A percentile compares a stretch with the other conserved stretches of the same genome.
phyloP scores from a whole-genome alignment of 2,329 filamentous ascomycete species.

The Pseudopithomyces chartarum region DNA sequence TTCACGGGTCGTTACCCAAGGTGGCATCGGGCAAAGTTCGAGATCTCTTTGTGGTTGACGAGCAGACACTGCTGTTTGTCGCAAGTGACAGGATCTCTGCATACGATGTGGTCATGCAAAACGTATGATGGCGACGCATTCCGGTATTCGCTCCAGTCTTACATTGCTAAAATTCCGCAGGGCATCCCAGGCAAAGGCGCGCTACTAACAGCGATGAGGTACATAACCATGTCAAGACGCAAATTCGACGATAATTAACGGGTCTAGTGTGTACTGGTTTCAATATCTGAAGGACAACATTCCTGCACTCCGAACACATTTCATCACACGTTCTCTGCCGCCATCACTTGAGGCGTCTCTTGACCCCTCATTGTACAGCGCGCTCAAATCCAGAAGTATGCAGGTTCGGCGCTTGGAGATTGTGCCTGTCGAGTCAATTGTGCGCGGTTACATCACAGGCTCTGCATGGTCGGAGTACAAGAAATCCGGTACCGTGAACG shows the following conservation, averaged over 20 bases:
- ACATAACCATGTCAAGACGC: background rate
- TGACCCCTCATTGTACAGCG: constrained; percentile 43
- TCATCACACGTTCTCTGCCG: constrained; percentile 64
- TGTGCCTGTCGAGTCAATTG: constrained; percentile 80
- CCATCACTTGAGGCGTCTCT: constrained; percentile 46
- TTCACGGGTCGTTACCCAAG: constrained; percentile 47
- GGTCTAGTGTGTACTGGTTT: constrained; percentile 65
- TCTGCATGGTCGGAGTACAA: constrained; percentile 82
- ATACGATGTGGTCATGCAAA: constrained; percentile 89
- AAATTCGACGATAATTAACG: background rate
- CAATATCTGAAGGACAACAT: constrained; percentile 60
- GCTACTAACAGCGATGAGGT: constrained; percentile 69
- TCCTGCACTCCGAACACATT: constrained; percentile 66
- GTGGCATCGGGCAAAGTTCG: constrained; percentile 75
- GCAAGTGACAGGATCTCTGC: constrained; percentile 91
- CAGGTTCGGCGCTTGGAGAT: constrained; percentile 74
- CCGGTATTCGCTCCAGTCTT: background rate
- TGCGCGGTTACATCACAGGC: constrained; percentile 89
- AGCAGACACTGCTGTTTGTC: constrained; percentile 76
- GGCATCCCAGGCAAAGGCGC: constrained; percentile 71
- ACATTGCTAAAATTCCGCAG: constrained; percentile 43
- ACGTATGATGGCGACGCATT: constrained; percentile 56
- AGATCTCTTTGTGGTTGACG: constrained; percentile 76
- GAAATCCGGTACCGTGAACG: constrained; percentile 77
- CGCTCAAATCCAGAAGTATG: constrained; percentile 72